Evolutionary conservation across 345 rosid genomes (phyloP).

Genomic region (Clarkia xantiana): DNA sequence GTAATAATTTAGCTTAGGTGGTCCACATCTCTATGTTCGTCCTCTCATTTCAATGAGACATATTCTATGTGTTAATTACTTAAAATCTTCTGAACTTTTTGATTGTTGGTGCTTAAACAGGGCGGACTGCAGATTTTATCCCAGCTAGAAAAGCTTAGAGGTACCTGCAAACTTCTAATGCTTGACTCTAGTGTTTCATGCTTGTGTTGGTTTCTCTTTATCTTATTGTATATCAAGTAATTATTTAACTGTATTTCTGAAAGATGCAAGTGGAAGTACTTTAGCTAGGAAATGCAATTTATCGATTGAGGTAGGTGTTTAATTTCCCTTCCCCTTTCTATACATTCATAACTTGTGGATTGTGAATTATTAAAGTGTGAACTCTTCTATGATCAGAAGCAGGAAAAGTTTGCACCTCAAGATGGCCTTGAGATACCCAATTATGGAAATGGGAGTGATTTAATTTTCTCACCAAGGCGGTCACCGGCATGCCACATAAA

Average conservation of each 20-base stretch:
- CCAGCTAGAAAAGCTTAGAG: conserved; percentile 49
- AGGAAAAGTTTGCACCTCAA: conserved; percentile 13
- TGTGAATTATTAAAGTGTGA: conserved; percentile 1
- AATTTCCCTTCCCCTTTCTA: background rate
- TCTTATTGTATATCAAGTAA: background rate
- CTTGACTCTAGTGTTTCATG: background rate
- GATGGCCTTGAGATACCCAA: conserved; percentile 52
- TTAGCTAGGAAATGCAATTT: background rate
- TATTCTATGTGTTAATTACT: too few species aligned
- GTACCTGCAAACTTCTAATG: conserved; percentile 12
- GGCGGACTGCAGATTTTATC: conserved; percentile 49
- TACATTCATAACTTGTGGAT: too few species aligned
- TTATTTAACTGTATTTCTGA: background rate
- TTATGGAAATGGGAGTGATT: conserved; percentile 25
- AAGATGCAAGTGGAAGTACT: conserved; percentile 7
- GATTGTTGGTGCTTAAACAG: conserved; percentile 14
- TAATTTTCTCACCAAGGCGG: conserved; percentile 12
- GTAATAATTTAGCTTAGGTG: too few species aligned
- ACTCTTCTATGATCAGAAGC: conserved; percentile 14
- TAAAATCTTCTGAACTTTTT: background rate
- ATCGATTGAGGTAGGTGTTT: conserved; percentile 7
- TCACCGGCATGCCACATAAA: conserved; percentile 13
- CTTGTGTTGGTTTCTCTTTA: background rate
- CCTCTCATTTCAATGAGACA: too few species aligned
- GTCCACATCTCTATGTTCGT: too few species aligned